Base-by-base conservation (phyloP, 352 stramenopile species). In the Pythium volutum region DNA sequence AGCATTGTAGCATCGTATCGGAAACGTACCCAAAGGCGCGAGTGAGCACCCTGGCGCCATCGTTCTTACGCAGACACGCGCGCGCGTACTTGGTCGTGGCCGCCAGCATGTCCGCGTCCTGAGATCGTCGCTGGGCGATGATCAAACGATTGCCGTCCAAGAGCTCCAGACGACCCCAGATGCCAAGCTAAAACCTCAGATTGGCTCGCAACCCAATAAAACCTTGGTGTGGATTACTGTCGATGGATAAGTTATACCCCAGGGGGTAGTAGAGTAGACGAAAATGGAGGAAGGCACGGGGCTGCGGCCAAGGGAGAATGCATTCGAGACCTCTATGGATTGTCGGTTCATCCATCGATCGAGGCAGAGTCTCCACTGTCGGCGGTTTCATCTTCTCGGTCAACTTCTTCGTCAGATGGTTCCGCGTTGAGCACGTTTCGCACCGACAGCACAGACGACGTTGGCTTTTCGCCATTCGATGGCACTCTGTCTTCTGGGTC, bases 1-100 rank as follows among this genome's bases (percentile, higher is more conserved):
- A 25, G 18, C 42, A 48, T 25, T 29, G n/a, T 26, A 27, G 18
- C 14, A 43, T 22, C 14, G 11, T 20, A 22, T 22, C 8, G 18
- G 36, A 43, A 34, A 87, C 77, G 42, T 70, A 91, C 81, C 77
- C 81, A 59, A 91, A 89, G 36, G 77, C 73, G 22, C 81, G 81
- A n/a, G 65, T 55, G 20, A 83, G 69, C 34, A 77, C 55, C 59
- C 75, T 67, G 43, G 71, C 66, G 70, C 58, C 70, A 55, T 81
- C 69, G 54, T 73, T 76, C 62, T 73, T 77, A 66, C 76, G 69
- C 46, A 67, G 58, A 23, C 64, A 70, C 49, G 50, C 55, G 36
- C 49, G 55, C 49, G 53, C 49, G 36, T 64, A 55, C 50, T 64
- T 61, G 41, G 63, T 64, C 41, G 62, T 61, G n/a, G 55, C 42